Evolutionary conservation across 2,329 filamentous ascomycete genomes (phyloP), one percentile per base, ranked within the genome.

Genomic region (Neonectria sp.): DNA sequence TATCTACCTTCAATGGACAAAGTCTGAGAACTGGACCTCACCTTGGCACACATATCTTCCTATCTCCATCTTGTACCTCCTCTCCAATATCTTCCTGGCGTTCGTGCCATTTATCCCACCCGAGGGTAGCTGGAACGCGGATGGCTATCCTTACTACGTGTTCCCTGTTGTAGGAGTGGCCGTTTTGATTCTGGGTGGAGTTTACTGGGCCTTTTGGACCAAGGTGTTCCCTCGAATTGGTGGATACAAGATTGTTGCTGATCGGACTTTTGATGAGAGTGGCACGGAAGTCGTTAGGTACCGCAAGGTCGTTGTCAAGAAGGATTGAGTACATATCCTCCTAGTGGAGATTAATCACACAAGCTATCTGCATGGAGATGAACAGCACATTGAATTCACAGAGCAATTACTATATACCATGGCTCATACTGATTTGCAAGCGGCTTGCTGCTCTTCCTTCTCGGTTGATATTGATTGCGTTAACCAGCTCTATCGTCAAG

Each of bases 41-140:
- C 85, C 86, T 0, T 89, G 85, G 85, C 83, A 85, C 65, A 86
- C 86, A 0, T 83, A 79, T 60, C 77, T 87, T 17, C 85, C 85
- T 0, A 79, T 88, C 5, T 81, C 81, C 0, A 56, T 88, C 2
- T 63, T 88, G 24, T 89, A 85, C 70, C 73, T 88, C 1, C 75
- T 88, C 5, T 79, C 82, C 69, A 89, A 89, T 69, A 73, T 86
- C 29, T 88, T 88, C 68, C 80, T 89, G 9, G 83, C 83, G 2
- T 43, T 88, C 0, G 86, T 87, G 0, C 88, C 88, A 0, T 89
- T 90, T 61, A 83, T 90, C 51, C 87, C 88, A 2, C 88, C 87
- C 0, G 80, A 81, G 37, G 83, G 81, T 2, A 82, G 79, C 70
- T 84, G 82, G 80, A 81, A 83, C 57, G 82, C 82, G 1, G 82